Evolutionary conservation across 176 grass and related monocot species (phyloP), one percentile per base, ranked within the genome.

Genomic region (Cenchrus purpureus): DNA sequence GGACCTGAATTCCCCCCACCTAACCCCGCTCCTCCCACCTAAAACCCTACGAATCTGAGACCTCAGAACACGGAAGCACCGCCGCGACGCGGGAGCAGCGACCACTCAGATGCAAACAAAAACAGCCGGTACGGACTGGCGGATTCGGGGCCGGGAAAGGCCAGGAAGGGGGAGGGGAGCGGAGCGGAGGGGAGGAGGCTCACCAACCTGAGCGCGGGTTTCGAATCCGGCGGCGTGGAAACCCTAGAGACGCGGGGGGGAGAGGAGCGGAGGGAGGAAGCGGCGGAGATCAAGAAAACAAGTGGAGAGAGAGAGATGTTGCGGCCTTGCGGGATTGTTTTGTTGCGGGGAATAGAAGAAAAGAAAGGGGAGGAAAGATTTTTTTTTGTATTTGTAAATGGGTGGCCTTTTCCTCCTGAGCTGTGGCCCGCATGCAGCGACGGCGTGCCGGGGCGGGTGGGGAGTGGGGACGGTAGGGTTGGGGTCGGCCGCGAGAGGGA

Each of bases 31-130:
- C 13, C 1, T 34, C 53, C 40, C 4, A 34, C 53, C 53, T 58
- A 76, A 76, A 72, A 76, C 73, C 73, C 73, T 76, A 58, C 73
- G 53, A 58, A 76, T 76, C 73, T 76, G 73, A 76, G 54, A 56
- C 8, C 32, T 0, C 53, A 4, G 0, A 17, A 17, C 12, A 15
- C 29, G 14, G 31, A 5, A 28, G 46, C 48, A 8, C 66, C 65
- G 15, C 34, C 8, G 15, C 34, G 31, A 12, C 10, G 14, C 14
- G 3, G 31, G 15, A 25, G 31, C 29, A 40, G 34, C 28, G 7
- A 32, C 73, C 51, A 40, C 37, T 10, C 51, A 3, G 10, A 22
- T 4, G 17, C 55, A 32, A 16, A 22, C 25, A 55, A 17, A 17
- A 54, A 17, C 22, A 19, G 8, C 51, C 28, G 48, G 71, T 16